Conservation (phyloP, 257 asterid genomes). For the Ehretia macrophylla region DNA sequence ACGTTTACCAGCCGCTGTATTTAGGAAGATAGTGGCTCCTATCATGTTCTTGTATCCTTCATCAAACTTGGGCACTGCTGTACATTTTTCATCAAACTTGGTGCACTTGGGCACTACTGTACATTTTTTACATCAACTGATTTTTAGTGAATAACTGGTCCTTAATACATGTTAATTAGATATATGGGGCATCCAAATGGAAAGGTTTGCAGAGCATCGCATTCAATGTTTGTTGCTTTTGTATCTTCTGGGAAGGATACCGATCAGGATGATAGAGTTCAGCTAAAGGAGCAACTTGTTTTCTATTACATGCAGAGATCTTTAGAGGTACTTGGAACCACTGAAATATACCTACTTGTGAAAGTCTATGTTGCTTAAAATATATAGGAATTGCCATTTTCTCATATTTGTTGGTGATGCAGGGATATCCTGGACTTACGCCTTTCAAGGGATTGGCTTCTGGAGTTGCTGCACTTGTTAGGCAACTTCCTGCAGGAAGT, state of each 20-base stretch:
- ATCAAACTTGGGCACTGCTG: constrained; percentile 10
- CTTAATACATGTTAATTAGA: constrained; percentile 45
- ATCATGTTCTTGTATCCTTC: constrained; percentile 90
- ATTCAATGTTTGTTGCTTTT: constrained; percentile 77
- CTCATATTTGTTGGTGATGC: constrained; percentile 17
- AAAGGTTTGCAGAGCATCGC: constrained; percentile 81
- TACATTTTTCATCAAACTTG: constrained; percentile 3
- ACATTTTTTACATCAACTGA: constrained; percentile 6
- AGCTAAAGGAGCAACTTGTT: constrained; percentile 87
- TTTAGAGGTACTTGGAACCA: constrained; percentile 51
- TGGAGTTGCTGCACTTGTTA: constrained; percentile 79
- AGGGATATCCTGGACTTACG: constrained; percentile 80
- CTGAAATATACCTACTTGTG: not conserved
- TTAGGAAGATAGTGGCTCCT: constrained; percentile 73
- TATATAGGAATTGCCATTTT: too few relatives aligned
- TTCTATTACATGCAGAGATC: constrained; percentile 77
- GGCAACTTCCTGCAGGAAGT: constrained; percentile 96
- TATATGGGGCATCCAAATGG: constrained; percentile 88
- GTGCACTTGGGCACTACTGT: constrained; percentile 13
- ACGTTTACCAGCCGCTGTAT: constrained; percentile 53
- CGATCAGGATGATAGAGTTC: constrained; percentile 57
- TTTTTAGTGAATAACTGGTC: constrained; percentile 17
- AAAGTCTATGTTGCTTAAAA: not conserved
- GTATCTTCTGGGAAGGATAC: constrained; percentile 74
- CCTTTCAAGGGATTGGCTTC: constrained; percentile 95